phyloP scores from a whole-genome alignment of 2,329 filamentous ascomycete species.

The Paracorniculantispora psalliotae region DNA sequence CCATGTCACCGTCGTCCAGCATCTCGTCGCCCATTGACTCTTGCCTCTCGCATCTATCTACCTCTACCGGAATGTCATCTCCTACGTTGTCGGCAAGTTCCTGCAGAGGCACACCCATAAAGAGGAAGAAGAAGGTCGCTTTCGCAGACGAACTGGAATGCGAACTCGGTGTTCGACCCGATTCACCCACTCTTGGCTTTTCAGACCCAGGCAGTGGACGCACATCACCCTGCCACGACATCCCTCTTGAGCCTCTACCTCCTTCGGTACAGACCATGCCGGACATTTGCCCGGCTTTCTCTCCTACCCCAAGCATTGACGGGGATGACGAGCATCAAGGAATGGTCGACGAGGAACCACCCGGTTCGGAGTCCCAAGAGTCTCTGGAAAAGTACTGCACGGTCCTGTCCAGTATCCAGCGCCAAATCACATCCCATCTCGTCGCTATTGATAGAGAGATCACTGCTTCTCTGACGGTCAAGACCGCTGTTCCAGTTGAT shows the following conservation, averaged over 20 bases:
- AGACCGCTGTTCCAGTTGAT: constrained; percentile 19
- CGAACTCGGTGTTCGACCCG: constrained; percentile 49
- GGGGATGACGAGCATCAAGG: constrained; percentile 1
- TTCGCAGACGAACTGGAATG: constrained; percentile 31
- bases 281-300: constrained; percentile 1
- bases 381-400: constrained; percentile 46
- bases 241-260: constrained; percentile 6
- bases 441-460: constrained; percentile 40
- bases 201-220: constrained; percentile 31
- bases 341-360: constrained; percentile 7
- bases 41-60: constrained; percentile 39
- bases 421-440: constrained; percentile 46
- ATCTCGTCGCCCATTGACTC: constrained; percentile 44
- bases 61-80: constrained; percentile 42
- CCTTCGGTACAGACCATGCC: constrained; percentile 9
- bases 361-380: constrained; percentile 34
- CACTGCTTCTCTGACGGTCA: constrained; percentile 22
- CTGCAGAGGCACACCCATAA: constrained; percentile 24
- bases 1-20: constrained; percentile 35
- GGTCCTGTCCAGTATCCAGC: constrained; percentile 42
- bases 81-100: constrained; percentile 41
- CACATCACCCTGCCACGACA: constrained; percentile 5
- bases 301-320: constrained; percentile 3
- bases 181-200: constrained; percentile 56
- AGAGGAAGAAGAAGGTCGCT: constrained; percentile 35